Base-by-base conservation (phyloP, 805 yeast genomes). In the Metschnikowia continentalis region DNA sequence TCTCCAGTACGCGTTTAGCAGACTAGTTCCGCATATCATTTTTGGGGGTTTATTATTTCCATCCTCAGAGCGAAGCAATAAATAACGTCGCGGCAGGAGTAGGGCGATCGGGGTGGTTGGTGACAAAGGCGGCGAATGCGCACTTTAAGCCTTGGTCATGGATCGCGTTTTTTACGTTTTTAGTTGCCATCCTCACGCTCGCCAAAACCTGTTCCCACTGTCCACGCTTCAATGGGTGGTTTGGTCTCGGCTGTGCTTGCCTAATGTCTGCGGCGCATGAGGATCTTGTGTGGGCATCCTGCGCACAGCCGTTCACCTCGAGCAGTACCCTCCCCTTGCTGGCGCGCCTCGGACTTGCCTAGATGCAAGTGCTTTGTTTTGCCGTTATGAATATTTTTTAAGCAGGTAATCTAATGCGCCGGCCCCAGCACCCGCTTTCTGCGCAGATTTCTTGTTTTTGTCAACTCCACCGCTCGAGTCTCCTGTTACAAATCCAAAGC, bases 311-410 rank as follows among this genome's bases (percentile, higher is more conserved):
- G 38, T 33, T 42, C 32, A 10, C 45, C 36, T 26, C 36, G 15
- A 42, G 46, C 19, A 10, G 43, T 40, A 23, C n/a, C 35, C 20
- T 26, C 38, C 46, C 37, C 46, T 42, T 35, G 40, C 47, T 44
- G 47, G 40, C 47, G 47, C 47, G 47, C 47, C 46, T 23, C 46
- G 46, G 17, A 42, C 32, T 32, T 42, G 46, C 46, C 38, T 42
- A 32, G 20, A 42, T 42, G 46, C 47, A 23, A 36, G 47, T 15
- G 41, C 47, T 26, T 44, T 44, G 40, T 44, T 44, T 26, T 35
- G 40, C 47, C 41, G 47, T 44, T 17, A 44, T 30, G 47, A 36
- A 35, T 44, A 43, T 35, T 35, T 44, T 43, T 36, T 35, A 10
- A 32, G 47, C 47, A 44, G 47, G 47, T 35, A 23, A 35, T 35